These are phyloP conservation scores for Solanum sejunctum DNA, from an alignment of 257 asterid species.

Conservation along the genomic window DNA sequence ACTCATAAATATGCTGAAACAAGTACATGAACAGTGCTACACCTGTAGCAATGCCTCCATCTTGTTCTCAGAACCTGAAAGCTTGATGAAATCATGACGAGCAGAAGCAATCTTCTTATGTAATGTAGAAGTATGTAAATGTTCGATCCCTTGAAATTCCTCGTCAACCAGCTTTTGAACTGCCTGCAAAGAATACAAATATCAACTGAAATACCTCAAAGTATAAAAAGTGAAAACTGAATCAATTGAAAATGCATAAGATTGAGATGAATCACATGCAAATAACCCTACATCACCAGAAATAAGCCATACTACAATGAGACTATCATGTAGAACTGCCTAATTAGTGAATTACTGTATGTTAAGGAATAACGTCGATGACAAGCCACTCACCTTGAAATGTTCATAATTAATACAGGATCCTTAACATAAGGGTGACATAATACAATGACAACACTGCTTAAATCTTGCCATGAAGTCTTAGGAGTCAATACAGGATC, in stretches of 20 bases:
- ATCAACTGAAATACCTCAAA: background rate
- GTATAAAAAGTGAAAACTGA: background rate
- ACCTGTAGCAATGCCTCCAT: constrained; percentile 95
- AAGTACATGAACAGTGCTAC: background rate
- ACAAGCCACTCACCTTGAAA: background rate
- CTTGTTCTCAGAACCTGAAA: constrained; percentile 94
- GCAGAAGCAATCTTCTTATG: constrained; percentile 94
- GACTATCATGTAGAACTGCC: background rate
- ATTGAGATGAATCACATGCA: background rate
- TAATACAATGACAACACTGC: background rate
- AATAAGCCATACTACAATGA: background rate
- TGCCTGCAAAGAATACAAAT: constrained; percentile 33
- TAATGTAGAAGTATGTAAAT: constrained; percentile 79
- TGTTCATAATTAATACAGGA: background rate
- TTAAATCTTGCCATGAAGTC: background rate
- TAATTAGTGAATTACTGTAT: background rate
- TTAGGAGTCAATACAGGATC: background rate
- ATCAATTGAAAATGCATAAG: background rate
- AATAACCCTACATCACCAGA: background rate
- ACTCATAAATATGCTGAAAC: background rate
- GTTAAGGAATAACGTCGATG: background rate
- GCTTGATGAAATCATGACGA: constrained; percentile 90
- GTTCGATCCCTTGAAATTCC: constrained; percentile 85
- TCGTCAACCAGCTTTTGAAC: constrained; percentile 86
- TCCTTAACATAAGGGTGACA: background rate